A percentile compares a stretch with the other conserved stretches of the same genome.
phyloP scores from a whole-genome alignment of 129 eudicot species.

The carrot (Daucus carota) region DH1_v3.0 NC_030387.2:13567501-13568000 shows the following conservation, averaged over 20 bases:
- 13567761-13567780: constrained; percentile 38
- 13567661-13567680: constrained; percentile 50
- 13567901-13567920: neutral
- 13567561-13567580: constrained; percentile 59
- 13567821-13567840: no score
- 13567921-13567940: no score
- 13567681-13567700: constrained; percentile 58
- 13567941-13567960: no score
- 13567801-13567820: no score
- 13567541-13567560: constrained; percentile 51
- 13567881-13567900: neutral
- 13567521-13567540: constrained; percentile 69
- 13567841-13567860: neutral
- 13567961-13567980: no score
- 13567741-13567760: constrained; percentile 51
- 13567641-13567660: constrained; percentile 66
- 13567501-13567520: constrained; percentile 46
- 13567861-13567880: neutral
- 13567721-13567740: constrained; percentile 79
- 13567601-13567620: constrained; percentile 53
- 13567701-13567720: constrained; percentile 55
- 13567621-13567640: constrained; percentile 54
- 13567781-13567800: neutral
- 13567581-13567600: constrained; percentile 64
- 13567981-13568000: no score